Evolutionary conservation across 2,329 filamentous ascomycete species (phyloP), one percentile per base, ranked within the genome.

Genomic region (Pseudopithomyces chartarum): DNA sequence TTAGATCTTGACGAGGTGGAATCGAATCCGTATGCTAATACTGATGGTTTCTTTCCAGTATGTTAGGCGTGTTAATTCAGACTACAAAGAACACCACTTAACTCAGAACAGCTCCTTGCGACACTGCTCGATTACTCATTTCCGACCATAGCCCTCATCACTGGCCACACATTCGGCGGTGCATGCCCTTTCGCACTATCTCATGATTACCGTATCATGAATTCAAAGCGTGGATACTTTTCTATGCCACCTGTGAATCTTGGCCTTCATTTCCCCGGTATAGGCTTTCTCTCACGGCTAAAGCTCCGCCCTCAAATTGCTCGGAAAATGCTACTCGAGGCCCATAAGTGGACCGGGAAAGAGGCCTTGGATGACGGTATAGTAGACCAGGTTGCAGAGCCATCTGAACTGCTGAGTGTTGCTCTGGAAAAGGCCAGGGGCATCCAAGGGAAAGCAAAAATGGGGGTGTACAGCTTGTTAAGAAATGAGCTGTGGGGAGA

Each of bases 321-420:
- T 13, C 71, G 82, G 4, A 84, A 83, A 63, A 84, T 85, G 82
- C 67, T 85, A 29, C 74, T 85, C 3, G 82, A 85, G 64, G 83
- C 82, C 17, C 80, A 85, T 55, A 75, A 70, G 38, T 85, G 81
- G 82, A 85, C 83, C 0, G 82, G 80, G 0, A 74, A 79, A 57
- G 76, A 82, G 56, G 83, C 83, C 2, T 57, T 82, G 6, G 68
- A 75, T 56, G 83, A 85, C 66, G 82, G 82, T 0, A 80, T 85
- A 55, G 82, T 85, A 4, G 82, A 85, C 69, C 78, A 75, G 44
- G 67, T 84, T 57, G 80, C 79, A 2, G 73, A 78, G 54, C 82
- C 82, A 5, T 59, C 58, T 26, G 64, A 64, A 19, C 84, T 85
- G 81, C 64, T 82, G 15, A 74, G 79, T 34, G 73, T 73, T 34